These are phyloP conservation scores for Elongisporangium prolatum DNA, from an alignment of 352 stramenopile species.

Conservation along the genomic window DNA sequence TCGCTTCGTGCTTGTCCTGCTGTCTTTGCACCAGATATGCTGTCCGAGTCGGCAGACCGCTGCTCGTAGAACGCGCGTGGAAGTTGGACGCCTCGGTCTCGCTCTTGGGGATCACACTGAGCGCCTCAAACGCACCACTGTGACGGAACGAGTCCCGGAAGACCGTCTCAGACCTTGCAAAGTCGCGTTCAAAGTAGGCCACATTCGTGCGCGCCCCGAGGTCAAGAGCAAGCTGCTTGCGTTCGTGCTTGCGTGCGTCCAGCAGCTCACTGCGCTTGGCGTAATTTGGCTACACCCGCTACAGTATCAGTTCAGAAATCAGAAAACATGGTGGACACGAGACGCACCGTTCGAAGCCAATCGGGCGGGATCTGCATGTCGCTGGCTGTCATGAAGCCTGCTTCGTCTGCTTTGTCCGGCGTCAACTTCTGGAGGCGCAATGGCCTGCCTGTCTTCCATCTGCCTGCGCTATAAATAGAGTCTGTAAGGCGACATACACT, in stretches of 20 bases:
- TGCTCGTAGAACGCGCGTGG: constrained; percentile 29
- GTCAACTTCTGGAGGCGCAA: not conserved
- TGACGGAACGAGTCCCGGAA: constrained; percentile 44
- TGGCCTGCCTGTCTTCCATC: too few relatives aligned
- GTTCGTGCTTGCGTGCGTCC: constrained; percentile 34
- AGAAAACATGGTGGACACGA: not conserved
- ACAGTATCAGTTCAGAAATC: constrained; percentile 7
- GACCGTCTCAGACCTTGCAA: constrained; percentile 37
- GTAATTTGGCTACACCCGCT: constrained; percentile 25
- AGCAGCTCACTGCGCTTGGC: constrained; percentile 41
- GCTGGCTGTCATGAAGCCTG: constrained; percentile 15
- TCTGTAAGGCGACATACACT: not conserved
- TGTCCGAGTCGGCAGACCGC: constrained; percentile 31
- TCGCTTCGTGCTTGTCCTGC: constrained; percentile 24
- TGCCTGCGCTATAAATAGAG: not conserved
- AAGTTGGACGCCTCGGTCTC: constrained; percentile 10
- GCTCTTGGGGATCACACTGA: constrained; percentile 9
- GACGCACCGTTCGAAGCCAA: constrained; percentile 37
- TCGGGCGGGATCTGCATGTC: constrained; percentile 47
- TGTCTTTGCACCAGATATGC: constrained; percentile 27
- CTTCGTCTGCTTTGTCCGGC: not conserved
- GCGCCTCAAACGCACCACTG: constrained; percentile 35
- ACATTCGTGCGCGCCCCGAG: constrained; percentile 4
- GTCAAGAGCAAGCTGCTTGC: constrained; percentile 29
- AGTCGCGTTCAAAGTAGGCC: constrained; percentile 30